Conservation (phyloP, 345 rosid species). For the Camelina neglecta region DNA sequence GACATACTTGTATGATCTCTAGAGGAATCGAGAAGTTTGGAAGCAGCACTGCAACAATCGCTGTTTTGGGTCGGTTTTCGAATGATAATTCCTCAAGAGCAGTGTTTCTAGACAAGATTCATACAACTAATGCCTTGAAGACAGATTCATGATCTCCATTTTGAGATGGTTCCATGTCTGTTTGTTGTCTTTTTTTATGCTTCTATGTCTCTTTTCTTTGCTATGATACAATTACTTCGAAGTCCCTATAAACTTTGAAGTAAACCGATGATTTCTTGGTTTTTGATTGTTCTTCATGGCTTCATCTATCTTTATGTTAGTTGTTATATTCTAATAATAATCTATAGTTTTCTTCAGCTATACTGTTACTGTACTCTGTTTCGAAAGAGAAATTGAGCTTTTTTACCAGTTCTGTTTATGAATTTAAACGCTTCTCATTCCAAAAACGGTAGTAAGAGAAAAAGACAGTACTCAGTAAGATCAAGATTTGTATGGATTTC, state of each 20-base stretch:
- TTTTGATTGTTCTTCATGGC: conserved; percentile 21
- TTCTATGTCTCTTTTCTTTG: neutral
- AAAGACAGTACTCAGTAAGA: neutral
- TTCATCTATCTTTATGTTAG: conserved; percentile 10
- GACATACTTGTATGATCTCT: conserved; percentile 91
- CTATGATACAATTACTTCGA: neutral
- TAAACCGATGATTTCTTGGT: conserved; percentile 20
- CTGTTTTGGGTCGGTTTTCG: conserved; percentile 81
- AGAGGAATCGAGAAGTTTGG: conserved; percentile 95
- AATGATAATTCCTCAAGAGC: conserved; percentile 60
- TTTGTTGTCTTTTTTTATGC: conserved; percentile 8
- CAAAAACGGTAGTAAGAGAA: neutral
- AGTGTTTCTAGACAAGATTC: conserved; percentile 65
- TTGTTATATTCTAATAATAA: conserved; percentile 3
- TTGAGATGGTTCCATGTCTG: conserved; percentile 29
- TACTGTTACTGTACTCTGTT: neutral
- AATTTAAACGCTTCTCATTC: neutral
- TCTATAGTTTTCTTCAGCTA: neutral
- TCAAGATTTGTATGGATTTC: conserved; percentile 26
- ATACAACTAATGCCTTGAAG: conserved; percentile 33
- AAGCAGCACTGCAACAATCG: conserved; percentile 85
- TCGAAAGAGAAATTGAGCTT: neutral
- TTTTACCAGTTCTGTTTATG: neutral
- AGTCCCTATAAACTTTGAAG: conserved; percentile 24
- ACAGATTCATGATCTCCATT: conserved; percentile 28